Evolutionary conservation across 2,329 filamentous ascomycete genomes (phyloP), one percentile per base, ranked within the genome.

Genomic region (Berkeleyomyces basicola): DNA sequence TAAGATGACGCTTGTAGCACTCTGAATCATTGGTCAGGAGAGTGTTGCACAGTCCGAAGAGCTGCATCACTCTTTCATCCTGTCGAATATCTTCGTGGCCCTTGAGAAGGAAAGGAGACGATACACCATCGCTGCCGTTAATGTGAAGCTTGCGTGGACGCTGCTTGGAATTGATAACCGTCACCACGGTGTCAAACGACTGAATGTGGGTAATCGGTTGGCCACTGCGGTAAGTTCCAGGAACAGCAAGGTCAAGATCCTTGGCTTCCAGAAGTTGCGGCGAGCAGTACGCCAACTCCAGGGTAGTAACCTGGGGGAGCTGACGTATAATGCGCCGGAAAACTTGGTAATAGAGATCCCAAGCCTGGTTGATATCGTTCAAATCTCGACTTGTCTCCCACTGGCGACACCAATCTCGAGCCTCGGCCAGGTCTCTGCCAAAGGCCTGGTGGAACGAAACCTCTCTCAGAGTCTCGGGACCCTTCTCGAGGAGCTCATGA

Each of bases 81-180:
- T 99, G 93, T 65, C 93, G 87, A 67, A 99, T 96, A 77, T 99
- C 93, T 75, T 99, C 93, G 70, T 99, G 95, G n/a, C 93, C 93
- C 78, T 99, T 99, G 69, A 99, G 82, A 64, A 89, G 75, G 76
- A 96, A 97, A 59, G 89, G 86, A 72, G 96, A 96, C 2, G 84
- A 82, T 66, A 82, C 83, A 64, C 93, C 93, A 71, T 99, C 92
- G 70, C 89, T 96, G 66, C 92, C 95, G 70, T 85, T 85, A 69
- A 93, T 82, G 64, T 86, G 90, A 68, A 97, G 82, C 73, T 95
- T 95, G 67, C 93, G 82, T 7, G 93, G 93, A 58, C 92, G 83
- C 73, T 99, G 95, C 76, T 99, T 99, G 37, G 92, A 97, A 69
- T 89, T 91, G 70, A 99, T 95, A 66, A 99, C 92, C 51, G 82